Conservation (phyloP, 2,329 filamentous ascomycete genomes). For the Aureobasidium sp. region DNA sequence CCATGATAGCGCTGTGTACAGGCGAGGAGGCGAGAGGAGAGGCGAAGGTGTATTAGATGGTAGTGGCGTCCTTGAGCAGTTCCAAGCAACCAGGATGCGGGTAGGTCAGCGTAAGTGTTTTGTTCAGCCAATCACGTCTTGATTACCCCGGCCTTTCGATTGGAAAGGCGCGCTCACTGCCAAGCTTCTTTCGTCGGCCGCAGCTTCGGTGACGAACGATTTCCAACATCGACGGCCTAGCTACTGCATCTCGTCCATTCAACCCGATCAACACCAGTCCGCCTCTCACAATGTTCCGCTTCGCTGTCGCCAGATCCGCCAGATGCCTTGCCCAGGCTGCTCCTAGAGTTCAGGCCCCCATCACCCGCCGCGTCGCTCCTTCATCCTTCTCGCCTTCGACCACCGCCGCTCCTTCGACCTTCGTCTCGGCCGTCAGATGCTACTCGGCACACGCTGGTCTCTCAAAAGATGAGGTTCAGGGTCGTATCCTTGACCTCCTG, state of each 20-base stretch:
- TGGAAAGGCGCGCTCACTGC: not conserved
- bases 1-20: slow-evolving; percentile 34
- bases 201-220: slow-evolving; percentile 10
- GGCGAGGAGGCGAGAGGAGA: not conserved
- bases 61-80: slow-evolving; percentile 21
- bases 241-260: not conserved
- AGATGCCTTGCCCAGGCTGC: slow-evolving; percentile 42
- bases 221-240: not conserved
- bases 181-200: not conserved
- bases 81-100: not conserved
- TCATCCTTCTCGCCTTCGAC: slow-evolving; percentile 55
- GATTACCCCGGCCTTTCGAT: not conserved
- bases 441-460: slow-evolving; percentile 80
- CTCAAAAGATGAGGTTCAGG: slow-evolving; percentile 77
- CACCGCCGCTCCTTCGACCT: slow-evolving; percentile 54
- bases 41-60: slow-evolving; percentile 10
- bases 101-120: not conserved
- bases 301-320: slow-evolving; percentile 72
- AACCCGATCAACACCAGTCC: not conserved
- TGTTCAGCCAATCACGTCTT: not conserved
- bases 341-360: slow-evolving; percentile 37
- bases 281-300: slow-evolving; percentile 76
- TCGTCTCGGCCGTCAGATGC: slow-evolving; percentile 65
- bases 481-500: slow-evolving; percentile 84
- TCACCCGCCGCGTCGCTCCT: slow-evolving; percentile 53